phyloP scores from a whole-genome alignment of 2,329 filamentous ascomycete genomes.

The Nothophoma quercina region DNA sequence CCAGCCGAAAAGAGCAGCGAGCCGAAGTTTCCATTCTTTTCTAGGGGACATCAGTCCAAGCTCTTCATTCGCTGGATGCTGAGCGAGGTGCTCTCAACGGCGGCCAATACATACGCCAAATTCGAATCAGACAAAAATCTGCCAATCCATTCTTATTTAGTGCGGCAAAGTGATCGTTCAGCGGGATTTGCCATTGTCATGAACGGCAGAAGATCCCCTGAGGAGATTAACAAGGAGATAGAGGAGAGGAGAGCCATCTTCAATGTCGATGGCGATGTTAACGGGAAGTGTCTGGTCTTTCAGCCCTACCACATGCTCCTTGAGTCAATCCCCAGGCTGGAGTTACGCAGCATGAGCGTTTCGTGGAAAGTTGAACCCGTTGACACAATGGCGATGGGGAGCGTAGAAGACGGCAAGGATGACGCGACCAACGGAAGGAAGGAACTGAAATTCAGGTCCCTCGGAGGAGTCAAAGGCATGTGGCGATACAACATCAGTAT shows the following conservation, averaged over 20 bases:
- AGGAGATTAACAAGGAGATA: not conserved
- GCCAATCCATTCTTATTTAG: too few relatives aligned
- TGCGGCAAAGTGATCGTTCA: not conserved
- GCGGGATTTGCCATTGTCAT: not conserved
- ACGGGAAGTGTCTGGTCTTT: not conserved
- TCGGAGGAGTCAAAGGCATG: not conserved
- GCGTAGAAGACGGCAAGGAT: not conserved
- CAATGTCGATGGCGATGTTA: not conserved
- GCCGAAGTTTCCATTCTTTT: not conserved
- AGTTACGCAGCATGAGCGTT: not conserved
- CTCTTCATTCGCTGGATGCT: not conserved
- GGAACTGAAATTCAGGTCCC: not conserved
- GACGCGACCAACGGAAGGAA: not conserved
- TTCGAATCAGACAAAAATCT: not conserved
- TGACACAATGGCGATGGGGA: not conserved
- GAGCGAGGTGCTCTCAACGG: not conserved
- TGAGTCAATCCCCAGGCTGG: not conserved
- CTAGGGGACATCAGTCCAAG: not conserved
- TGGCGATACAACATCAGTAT: not conserved
- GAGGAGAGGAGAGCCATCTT: not conserved
- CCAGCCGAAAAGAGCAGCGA: not conserved
- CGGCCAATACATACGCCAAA: too few relatives aligned
- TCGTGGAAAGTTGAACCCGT: not conserved
- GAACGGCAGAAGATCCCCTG: not conserved
- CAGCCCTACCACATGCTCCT: not conserved